These are phyloP conservation scores for Ilyonectria destructans DNA, from an alignment of 2,329 filamentous ascomycete genomes.

Conservation along the genomic window DNA sequence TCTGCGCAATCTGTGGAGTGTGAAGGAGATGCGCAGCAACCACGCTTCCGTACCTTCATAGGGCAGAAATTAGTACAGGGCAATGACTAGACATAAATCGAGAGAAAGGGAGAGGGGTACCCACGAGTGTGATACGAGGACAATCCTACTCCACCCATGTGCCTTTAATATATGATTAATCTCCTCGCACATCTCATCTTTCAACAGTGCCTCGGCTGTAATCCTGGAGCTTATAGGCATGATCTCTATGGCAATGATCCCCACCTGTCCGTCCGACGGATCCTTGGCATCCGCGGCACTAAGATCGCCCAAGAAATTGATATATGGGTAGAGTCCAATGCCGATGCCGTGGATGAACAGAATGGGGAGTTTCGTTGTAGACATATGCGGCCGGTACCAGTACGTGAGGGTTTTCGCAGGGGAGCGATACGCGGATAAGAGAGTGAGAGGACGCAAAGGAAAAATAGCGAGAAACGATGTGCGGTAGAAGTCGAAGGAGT, in stretches of 20 bases:
- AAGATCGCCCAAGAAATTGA: constrained; percentile 68
- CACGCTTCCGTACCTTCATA: constrained; percentile 66
- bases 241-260: constrained; percentile 72
- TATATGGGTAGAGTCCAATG: constrained; percentile 67
- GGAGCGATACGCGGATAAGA: constrained; percentile 63
- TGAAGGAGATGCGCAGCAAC: constrained; percentile 71
- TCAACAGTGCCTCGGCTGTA: constrained; percentile 64
- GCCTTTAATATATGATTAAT: constrained; percentile 66
- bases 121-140: constrained; percentile 67
- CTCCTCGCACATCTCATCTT: constrained; percentile 66
- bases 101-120: constrained; percentile 33
- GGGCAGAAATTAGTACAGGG: constrained; percentile 17
- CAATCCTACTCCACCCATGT: constrained; percentile 67
- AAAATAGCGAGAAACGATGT: constrained; percentile 65
- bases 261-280: constrained; percentile 64
- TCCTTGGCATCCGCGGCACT: constrained; percentile 55
- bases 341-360: constrained; percentile 78
- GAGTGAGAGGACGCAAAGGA: constrained; percentile 67
- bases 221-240: constrained; percentile 73
- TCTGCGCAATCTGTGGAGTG: constrained; percentile 48
- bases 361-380: constrained; percentile 69
- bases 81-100: constrained; percentile 1
- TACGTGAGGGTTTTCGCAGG: constrained; percentile 68
- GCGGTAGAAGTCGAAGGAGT: constrained; percentile 66
- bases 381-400: constrained; percentile 75